A percentile compares a stretch with the other conserved stretches of the same genome.
Evolutionary conservation across 148 eudicot genomes (phyloP).

Genomic region (Bassia scoparia): DNA sequence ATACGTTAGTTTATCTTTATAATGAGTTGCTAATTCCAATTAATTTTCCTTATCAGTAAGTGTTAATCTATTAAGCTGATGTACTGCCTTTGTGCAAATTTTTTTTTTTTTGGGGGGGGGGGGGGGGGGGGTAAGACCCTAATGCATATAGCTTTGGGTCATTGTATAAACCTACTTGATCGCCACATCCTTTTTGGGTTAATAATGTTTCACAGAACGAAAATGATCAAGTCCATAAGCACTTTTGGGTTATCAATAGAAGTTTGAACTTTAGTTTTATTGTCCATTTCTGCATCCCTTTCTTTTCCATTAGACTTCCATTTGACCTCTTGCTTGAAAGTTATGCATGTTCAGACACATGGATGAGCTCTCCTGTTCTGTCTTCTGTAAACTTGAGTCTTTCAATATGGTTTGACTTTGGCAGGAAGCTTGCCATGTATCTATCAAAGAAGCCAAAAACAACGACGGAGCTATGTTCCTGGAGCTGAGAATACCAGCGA

Average conservation of each 20-base stretch:
- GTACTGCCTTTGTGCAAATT: background rate
- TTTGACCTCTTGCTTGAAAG: too few relatives aligned
- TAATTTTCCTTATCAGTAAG: background rate
- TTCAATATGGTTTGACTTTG: conserved; percentile 2
- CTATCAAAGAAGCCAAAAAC: conserved; percentile 53
- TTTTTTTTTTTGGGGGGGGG: too few relatives aligned
- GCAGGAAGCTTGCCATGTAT: conserved; percentile 67
- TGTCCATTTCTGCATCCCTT: too few relatives aligned
- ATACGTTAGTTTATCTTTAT: background rate
- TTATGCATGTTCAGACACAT: background rate
- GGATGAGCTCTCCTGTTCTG: background rate
- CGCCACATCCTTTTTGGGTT: background rate
- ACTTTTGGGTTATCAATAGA: background rate
- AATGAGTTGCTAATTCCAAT: background rate
- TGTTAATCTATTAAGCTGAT: background rate
- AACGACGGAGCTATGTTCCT: conserved; percentile 66
- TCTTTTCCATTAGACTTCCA: too few relatives aligned
- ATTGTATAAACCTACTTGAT: too few relatives aligned
- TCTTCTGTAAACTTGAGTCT: background rate
- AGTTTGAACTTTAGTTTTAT: background rate
- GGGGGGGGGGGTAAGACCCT: background rate
- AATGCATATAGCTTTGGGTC: background rate
- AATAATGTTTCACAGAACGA: background rate
- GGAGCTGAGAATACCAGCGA: conserved; percentile 60
- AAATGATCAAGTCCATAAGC: too few relatives aligned